phyloP scores from a whole-genome alignment of 257 asterid species.

The Solanum sitiens region DNA sequence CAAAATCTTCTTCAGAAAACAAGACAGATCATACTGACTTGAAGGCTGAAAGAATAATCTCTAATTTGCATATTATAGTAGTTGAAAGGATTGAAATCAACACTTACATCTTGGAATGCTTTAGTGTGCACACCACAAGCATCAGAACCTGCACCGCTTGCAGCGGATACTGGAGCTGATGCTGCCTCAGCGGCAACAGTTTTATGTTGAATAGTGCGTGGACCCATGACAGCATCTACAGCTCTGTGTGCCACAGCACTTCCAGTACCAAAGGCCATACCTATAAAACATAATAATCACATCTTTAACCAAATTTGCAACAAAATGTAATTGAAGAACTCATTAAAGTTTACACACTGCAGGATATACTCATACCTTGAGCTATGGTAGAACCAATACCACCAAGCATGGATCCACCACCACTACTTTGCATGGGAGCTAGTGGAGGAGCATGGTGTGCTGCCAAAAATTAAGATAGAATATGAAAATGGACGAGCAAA shows the following conservation, averaged over 20 bases:
- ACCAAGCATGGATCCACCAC: conserved; percentile 65
- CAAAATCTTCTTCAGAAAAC: not conserved
- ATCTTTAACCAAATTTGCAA: not conserved
- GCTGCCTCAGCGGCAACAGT: conserved; percentile 35
- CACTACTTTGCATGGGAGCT: conserved; percentile 43
- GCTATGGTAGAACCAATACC: conserved; percentile 39
- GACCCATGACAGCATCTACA: conserved; percentile 68
- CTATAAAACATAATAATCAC: conserved; percentile 12
- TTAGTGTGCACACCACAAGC: conserved; percentile 52
- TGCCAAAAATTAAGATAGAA: not conserved
- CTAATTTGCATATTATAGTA: not conserved
- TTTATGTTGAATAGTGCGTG: conserved; percentile 71
- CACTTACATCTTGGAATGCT: conserved; percentile 68
- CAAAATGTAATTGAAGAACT: not conserved
- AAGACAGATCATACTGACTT: not conserved
- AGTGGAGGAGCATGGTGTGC: conserved; percentile 43
- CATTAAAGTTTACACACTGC: not conserved
- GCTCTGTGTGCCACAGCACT: conserved; percentile 67
- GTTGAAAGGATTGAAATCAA: not conserved
- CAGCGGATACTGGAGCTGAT: conserved; percentile 21
- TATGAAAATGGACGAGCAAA: not conserved
- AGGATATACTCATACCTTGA: conserved; percentile 5
- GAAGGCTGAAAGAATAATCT: not conserved
- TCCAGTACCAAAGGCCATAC: conserved; percentile 70
- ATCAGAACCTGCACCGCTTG: conserved; percentile 27